Evolutionary conservation across 352 stramenopile genomes (phyloP).

Genomic region (Phytophthora kernoviae): DNA sequence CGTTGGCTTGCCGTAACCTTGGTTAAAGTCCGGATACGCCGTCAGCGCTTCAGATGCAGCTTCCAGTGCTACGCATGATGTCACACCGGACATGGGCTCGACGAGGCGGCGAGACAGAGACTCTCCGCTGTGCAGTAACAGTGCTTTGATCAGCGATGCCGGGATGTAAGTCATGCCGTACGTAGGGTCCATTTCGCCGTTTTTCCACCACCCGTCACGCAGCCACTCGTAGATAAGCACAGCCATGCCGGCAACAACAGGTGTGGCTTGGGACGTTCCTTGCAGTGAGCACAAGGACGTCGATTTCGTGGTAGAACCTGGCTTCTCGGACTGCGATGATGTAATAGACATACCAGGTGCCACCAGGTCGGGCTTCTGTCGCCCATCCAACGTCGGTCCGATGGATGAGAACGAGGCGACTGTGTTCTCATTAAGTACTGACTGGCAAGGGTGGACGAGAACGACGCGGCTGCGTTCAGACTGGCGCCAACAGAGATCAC

Average conservation of each 20-base stretch:
- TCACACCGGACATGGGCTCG: slow-evolving; percentile 43
- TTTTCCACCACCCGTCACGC: slow-evolving; percentile 79
- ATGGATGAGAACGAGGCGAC: slow-evolving; percentile 75
- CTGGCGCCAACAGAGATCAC: slow-evolving; percentile 80
- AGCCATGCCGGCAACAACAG: slow-evolving; percentile 77
- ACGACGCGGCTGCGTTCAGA: slow-evolving; percentile 57
- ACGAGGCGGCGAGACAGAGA: slow-evolving; percentile 58
- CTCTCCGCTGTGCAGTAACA: slow-evolving; percentile 82
- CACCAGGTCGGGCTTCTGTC: slow-evolving; percentile 82
- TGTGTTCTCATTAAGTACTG: slow-evolving; percentile 64
- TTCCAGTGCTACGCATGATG: slow-evolving; percentile 61
- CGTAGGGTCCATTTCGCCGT: slow-evolving; percentile 55
- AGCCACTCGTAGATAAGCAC: slow-evolving; percentile 90
- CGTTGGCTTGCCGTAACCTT: slow-evolving; percentile 80
- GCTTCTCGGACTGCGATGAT: slow-evolving; percentile 63
- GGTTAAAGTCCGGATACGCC: slow-evolving; percentile 66
- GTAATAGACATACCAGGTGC: slow-evolving; percentile 74
- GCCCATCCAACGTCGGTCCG: slow-evolving; percentile 69
- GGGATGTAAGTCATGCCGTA: slow-evolving; percentile 65
- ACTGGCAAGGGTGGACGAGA: slow-evolving; percentile 54
- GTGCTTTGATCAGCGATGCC: slow-evolving; percentile 80
- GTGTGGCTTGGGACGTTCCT: slow-evolving; percentile 87
- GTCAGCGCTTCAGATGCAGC: slow-evolving; percentile 30
- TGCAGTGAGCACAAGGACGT: slow-evolving; percentile 49
- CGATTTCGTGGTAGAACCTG: slow-evolving; percentile 47